These are phyloP conservation scores for Ilyonectria mors-panacis DNA, from an alignment of 2,329 filamentous ascomycete genomes.

Conservation along the genomic window DNA sequence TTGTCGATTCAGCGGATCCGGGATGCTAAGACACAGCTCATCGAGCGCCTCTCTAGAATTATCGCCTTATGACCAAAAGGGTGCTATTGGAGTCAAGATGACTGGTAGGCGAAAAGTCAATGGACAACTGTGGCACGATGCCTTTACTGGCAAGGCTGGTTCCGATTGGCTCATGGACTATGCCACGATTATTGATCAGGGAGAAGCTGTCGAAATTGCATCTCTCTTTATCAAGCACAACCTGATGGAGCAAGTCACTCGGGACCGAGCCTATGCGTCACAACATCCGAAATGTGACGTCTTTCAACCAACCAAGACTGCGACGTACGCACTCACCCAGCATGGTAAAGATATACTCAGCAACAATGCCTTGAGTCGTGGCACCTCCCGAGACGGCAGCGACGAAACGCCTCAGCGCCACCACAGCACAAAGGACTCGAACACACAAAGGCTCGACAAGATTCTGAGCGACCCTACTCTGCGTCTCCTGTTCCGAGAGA, in stretches of 20 bases:
- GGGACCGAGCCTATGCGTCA: slow-evolving; percentile 76
- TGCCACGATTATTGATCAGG: slow-evolving; percentile 90
- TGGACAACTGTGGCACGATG: slow-evolving; percentile 83
- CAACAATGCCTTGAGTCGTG: slow-evolving; percentile 66
- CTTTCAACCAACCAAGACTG: slow-evolving; percentile 89
- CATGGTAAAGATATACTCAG: slow-evolving; percentile 79
- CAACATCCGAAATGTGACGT: slow-evolving; percentile 71
- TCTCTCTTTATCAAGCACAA: slow-evolving; percentile 88
- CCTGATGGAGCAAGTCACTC: slow-evolving; percentile 80
- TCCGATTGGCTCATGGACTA: slow-evolving; percentile 98
- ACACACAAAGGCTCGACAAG: slow-evolving; percentile 92
- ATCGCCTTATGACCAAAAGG: slow-evolving; percentile 61
- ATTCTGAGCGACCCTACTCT: slow-evolving; percentile 92
- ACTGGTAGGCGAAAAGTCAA: slow-evolving; percentile 85
- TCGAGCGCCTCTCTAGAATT: slow-evolving; percentile 54
- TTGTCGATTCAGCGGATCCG: slow-evolving; percentile 87
- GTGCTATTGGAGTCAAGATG: slow-evolving; percentile 76
- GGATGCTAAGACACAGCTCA: slow-evolving; percentile 86
- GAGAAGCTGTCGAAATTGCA: slow-evolving; percentile 87
- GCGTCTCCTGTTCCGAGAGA: slow-evolving; percentile 91
- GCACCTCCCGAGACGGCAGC: slow-evolving; percentile 67
- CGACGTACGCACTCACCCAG: slow-evolving; percentile 86
- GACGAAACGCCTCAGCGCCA: slow-evolving; percentile 57
- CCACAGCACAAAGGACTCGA: slow-evolving; percentile 81
- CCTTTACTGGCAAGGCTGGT: slow-evolving; percentile 89